Base-by-base conservation (phyloP, 2,329 filamentous ascomycete genomes). In the Colletotrichum filicis region DNA sequence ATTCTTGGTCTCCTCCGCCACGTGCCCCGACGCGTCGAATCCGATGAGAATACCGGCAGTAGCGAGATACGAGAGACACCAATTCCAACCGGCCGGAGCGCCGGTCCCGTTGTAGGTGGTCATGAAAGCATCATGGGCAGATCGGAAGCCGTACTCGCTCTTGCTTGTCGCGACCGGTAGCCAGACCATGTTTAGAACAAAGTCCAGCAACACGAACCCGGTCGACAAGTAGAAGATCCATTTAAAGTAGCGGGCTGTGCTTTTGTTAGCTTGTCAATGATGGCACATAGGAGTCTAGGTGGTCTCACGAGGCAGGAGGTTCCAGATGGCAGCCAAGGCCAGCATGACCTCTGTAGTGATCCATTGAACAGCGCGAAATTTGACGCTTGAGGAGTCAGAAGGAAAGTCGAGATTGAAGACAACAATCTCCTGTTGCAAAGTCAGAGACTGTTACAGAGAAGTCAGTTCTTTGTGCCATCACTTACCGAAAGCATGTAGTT, bases 291-390 rank as follows among this genome's bases (percentile, higher is more conserved):
- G 19, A n/a, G 11, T 30, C 9, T 24, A 9, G 32, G 80, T 79
- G 35, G 80, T 78, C 85, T 74, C 80, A 88, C 86, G 87, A 42
- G 87, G 86, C 42, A 88, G 73, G 22, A 88, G 85, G 74, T 88
- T 88, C 74, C 87, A 79, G 2, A 88, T 76, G 2, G 84, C 84
- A 19, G 87, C 86, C n/a, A 87, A 71, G 2, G 85, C 86, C 1
- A 89, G 82, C 63, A 89, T 76, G 1, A 88, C 73, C 75, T 89
- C 87, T 1, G 89, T 87, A 66, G 87, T 86, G 32, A 90, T 89
- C 89, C 89, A 91, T 78, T 91, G 89, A 0, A 91, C 87, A 5
- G 88, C 88, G 19, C 89, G 85, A 76, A 91, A 91, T 74, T 88
- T 89, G 78, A 91, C 83, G 75, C 84, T 81, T n/a, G 79, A 83